Conservation (phyloP, 352 stramenopile genomes). For the Globisporangium emineosum region DNA sequence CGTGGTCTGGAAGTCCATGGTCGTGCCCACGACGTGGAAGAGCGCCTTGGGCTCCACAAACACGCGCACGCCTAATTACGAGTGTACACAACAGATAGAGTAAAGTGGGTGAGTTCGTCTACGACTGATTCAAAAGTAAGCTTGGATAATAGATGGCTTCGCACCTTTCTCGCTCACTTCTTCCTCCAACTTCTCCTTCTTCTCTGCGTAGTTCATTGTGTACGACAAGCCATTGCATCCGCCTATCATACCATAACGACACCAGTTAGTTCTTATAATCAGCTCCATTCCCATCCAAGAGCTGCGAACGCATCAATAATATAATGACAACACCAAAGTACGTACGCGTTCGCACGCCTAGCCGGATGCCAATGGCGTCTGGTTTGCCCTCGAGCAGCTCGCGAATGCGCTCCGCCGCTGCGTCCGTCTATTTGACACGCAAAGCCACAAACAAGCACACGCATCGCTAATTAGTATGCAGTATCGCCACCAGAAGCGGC, state of each 20-base stretch:
- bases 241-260: conserved; percentile 29
- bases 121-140: conserved; percentile 9
- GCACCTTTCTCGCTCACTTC: conserved; percentile 89
- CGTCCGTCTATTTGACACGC: conserved; percentile 73
- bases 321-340: conserved; percentile 9
- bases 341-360: conserved; percentile 93
- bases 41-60: conserved; percentile 98
- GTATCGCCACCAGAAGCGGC: neutral
- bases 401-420: conserved; percentile 83
- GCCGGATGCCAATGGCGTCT: conserved; percentile 92
- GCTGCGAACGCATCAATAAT: neutral
- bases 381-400: conserved; percentile 82
- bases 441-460: neutral
- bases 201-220: conserved; percentile 98
- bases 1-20: conserved; percentile 98
- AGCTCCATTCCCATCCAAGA: neutral
- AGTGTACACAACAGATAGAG: neutral
- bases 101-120: neutral
- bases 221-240: conserved; percentile 99
- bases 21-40: conserved; percentile 98
- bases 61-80: conserved; percentile 87
- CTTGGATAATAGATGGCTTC: neutral
- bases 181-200: conserved; percentile 93
- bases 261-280: conserved; percentile 7
- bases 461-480: neutral